Percentiles rank a stretch among this genome's conserved stretches.
phyloP scores from a whole-genome alignment of 75 land plant genomes.

The Picea glauca region DNA sequence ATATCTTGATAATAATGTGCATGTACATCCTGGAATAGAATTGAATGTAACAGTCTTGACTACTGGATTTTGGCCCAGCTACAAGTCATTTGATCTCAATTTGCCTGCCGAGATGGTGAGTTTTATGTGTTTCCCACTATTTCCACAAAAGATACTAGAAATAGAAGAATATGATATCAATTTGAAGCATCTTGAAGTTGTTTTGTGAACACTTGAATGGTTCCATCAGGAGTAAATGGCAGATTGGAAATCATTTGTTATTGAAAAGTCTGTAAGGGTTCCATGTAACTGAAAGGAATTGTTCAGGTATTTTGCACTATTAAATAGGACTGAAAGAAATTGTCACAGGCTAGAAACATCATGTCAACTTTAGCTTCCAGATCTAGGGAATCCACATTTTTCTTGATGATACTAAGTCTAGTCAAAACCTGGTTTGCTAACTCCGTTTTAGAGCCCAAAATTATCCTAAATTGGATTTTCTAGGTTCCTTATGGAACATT shows the following conservation, averaged over 20 bases:
- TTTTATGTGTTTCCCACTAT: neutral
- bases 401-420: too few species aligned
- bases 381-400: too few species aligned
- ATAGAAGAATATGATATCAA: too few species aligned
- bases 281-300: neutral
- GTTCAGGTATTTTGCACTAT: neutral
- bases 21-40: slow-evolving; percentile 86
- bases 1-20: slow-evolving; percentile 56
- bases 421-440: too few species aligned
- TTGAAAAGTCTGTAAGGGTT: neutral
- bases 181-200: neutral
- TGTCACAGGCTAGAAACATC: too few species aligned
- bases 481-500: too few species aligned
- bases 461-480: too few species aligned
- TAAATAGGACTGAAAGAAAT: neutral
- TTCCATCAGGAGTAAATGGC: neutral
- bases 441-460: too few species aligned
- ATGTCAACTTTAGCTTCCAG: too few species aligned
- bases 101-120: slow-evolving; percentile 94
- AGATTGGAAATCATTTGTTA: neutral
- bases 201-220: neutral
- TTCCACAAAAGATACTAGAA: too few species aligned
- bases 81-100: slow-evolving; percentile 93
- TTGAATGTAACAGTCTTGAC: slow-evolving; percentile 94
- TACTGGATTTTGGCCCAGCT: slow-evolving; percentile 98